Evolutionary conservation across 2,329 filamentous ascomycete genomes (phyloP), one percentile per base, ranked within the genome.

Genomic region (Aaosphaeria arxii): DNA sequence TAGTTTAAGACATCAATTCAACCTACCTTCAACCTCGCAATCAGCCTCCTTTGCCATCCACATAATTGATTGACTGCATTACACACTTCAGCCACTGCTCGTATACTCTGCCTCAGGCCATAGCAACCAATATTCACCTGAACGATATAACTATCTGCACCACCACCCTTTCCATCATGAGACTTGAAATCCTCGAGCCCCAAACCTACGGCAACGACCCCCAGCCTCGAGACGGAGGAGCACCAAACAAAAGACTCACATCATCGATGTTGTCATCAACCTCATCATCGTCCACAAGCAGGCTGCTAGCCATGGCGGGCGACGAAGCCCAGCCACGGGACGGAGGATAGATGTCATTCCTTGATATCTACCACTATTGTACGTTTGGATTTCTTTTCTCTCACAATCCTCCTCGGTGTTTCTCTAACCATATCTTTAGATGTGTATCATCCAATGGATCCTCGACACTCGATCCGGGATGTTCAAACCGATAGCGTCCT

Each of bases 201-300:
- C 17, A 24, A 24, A 24, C 17, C 17, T 24, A 24, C 17, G 17
- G 17, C 17, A 24, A 24, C 17, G 57, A 61, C 41, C 54, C 56
- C 33, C 57, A 64, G 44, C 64, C 66, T 2, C 52, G 66, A 11
- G 64, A 69, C 58, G 67, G 67, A 1, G 65, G 66, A 29, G 59
- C 64, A 33, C 64, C 63, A 7, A 59, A 59, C 45, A 9, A 29
- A 46, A 32, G 28, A 44, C 17, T 24, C 17, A 36, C 42, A 38
- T 13, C 13, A 11, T 24, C 17, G 17, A 24, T 24, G 17, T 24
- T 24, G 17, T 30, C n/a, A 40, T 30, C n/a, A n/a, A 42, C 43
- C 28, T 32, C 29, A n/a, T 31, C 44, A n/a, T 31, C 47, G 11
- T 46, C 47, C 11, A 13, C 42, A 7, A 45, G 40, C 38, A 38